A percentile compares a stretch with the other conserved stretches of the same genome.
Evolutionary conservation across 2,329 filamentous ascomycete genomes (phyloP).

Genomic region (Aspergillus sp.): DNA sequence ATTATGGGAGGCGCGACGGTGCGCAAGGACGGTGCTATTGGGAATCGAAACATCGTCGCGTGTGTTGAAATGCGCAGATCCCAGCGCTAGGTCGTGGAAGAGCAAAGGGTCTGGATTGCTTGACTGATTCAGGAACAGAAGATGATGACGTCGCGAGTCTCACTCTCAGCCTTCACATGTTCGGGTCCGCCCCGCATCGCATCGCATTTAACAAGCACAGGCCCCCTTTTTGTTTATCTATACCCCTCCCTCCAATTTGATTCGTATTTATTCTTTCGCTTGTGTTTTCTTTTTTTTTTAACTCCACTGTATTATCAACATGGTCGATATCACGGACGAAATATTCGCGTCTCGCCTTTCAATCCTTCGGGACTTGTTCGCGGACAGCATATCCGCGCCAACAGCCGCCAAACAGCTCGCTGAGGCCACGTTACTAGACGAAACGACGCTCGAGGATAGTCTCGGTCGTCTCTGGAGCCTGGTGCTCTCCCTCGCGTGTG

Average conservation of each 20-base stretch:
- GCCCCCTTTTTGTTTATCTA: neutral
- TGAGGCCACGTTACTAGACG: neutral
- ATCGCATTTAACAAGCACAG: neutral
- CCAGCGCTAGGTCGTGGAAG: neutral
- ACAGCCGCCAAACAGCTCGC: neutral
- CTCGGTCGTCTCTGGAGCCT: neutral
- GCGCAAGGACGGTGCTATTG: constrained; percentile 12
- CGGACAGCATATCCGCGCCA: neutral
- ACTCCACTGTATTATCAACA: neutral
- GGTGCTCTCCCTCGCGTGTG: neutral
- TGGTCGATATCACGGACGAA: neutral
- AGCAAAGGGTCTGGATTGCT: neutral
- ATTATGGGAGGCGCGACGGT: neutral
- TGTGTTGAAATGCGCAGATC: neutral
- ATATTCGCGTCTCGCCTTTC: neutral
- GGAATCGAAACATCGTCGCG: constrained; percentile 16
- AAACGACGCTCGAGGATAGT: neutral
- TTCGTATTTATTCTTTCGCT: neutral
- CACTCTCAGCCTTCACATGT: neutral
- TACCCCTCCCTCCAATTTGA: neutral
- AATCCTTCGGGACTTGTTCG: neutral
- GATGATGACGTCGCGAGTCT: neutral
- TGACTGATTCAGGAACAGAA: neutral
- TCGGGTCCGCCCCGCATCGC: neutral
- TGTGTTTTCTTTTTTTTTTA: neutral